These are phyloP conservation scores for Begonia peltatifolia DNA, from an alignment of 306 rosid species.

Conservation along the genomic window DNA sequence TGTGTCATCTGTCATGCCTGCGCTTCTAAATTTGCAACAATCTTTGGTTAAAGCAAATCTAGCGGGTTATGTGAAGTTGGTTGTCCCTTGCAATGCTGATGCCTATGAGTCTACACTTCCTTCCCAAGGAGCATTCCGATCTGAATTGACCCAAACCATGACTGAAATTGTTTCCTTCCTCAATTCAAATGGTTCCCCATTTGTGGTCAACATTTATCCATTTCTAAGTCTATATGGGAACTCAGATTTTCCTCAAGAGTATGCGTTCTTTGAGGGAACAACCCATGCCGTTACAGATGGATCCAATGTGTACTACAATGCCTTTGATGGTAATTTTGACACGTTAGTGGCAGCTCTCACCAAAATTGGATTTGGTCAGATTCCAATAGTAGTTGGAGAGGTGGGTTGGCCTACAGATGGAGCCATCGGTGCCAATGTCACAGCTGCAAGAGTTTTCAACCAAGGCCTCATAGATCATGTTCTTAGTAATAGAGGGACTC, in stretches of 20 bases:
- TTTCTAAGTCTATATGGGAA: constrained; percentile 81
- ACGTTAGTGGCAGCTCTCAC: constrained; percentile 69
- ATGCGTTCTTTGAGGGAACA: constrained; percentile 89
- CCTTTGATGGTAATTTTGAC: constrained; percentile 93
- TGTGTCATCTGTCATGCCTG: constrained; percentile 61
- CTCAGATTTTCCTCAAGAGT: constrained; percentile 79
- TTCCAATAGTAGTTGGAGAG: constrained; percentile 83
- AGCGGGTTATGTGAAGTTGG: constrained; percentile 70
- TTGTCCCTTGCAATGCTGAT: constrained; percentile 97
- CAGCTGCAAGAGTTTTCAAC: constrained; percentile 79
- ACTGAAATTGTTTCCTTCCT: constrained; percentile 69
- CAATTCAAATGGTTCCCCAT: constrained; percentile 85
- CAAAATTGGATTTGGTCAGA: constrained; percentile 83
- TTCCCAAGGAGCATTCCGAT: constrained; percentile 84
- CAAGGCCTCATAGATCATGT: constrained; percentile 76
- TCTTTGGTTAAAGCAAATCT: constrained; percentile 73
- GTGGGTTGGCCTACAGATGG: constrained; percentile 97
- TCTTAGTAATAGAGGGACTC: constrained; percentile 61
- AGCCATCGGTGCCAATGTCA: constrained; percentile 59
- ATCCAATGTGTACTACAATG: constrained; percentile 66
- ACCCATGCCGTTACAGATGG: constrained; percentile 79
- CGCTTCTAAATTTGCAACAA: constrained; percentile 65
- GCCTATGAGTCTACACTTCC: constrained; percentile 75
- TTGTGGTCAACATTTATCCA: constrained; percentile 88
- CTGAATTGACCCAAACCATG: constrained; percentile 60